These are phyloP conservation scores for Tetradesmus obliquus DNA, from an alignment of 139 green algal species.

Conservation along the genomic window DNA sequence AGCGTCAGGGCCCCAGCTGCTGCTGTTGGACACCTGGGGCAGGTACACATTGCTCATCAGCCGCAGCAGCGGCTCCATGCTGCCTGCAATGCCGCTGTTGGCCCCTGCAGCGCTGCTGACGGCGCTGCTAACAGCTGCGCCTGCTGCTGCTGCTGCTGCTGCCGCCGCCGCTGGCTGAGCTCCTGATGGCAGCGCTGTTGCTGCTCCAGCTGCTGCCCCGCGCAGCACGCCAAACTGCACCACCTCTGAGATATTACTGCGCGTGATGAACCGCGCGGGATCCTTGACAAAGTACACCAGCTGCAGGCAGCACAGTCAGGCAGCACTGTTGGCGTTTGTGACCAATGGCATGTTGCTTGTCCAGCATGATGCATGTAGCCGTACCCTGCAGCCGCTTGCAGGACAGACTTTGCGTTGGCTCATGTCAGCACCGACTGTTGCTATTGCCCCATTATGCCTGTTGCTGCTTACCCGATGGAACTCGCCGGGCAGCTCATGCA, in stretches of 20 bases:
- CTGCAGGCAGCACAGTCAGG: conserved; percentile 42
- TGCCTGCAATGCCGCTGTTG: background rate
- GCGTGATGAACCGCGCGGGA: conserved; percentile 66
- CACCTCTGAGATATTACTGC: conserved; percentile 62
- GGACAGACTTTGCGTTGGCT: background rate
- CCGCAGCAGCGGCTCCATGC: conserved; percentile 70
- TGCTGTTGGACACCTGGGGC: conserved; percentile 72
- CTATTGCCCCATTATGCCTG: background rate
- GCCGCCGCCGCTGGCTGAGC: background rate
- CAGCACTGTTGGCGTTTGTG: background rate
- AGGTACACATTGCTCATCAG: conserved; percentile 80
- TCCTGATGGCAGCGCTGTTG: background rate
- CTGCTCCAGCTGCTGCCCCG: background rate
- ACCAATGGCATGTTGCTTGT: background rate
- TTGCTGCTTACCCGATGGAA: conserved; percentile 38
- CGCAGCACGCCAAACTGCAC: conserved; percentile 68
- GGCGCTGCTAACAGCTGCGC: background rate
- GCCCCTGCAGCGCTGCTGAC: background rate
- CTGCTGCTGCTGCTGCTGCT: background rate
- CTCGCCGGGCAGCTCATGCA: conserved; percentile 48
- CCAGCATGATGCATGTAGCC: background rate
- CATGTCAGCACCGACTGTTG: background rate
- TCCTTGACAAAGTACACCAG: conserved; percentile 78
- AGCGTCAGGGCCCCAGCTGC: conserved; percentile 76
- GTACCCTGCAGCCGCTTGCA: background rate